phyloP scores from a whole-genome alignment of 805 yeast genomes.

The Ogataea nakhonphanomensis region DNA sequence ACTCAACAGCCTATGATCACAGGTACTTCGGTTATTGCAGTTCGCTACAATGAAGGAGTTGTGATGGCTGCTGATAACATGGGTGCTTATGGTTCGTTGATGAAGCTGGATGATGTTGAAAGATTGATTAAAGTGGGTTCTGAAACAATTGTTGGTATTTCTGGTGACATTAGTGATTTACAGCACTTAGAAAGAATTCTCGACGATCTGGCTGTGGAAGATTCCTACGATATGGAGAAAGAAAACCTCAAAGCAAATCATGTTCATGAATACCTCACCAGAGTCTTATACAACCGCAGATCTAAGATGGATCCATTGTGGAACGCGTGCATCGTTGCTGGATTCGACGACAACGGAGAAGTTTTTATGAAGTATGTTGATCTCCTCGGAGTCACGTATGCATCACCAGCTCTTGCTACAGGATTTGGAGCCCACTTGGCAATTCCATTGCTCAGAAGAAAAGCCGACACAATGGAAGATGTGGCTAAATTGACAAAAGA shows the following conservation, averaged over 20 bases:
- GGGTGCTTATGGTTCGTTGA: conserved; percentile 90
- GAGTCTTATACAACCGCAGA: conserved; percentile 82
- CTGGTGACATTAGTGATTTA: conserved; percentile 93
- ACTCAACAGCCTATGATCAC: conserved; percentile 95
- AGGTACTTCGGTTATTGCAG: conserved; percentile 91
- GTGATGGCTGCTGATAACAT: conserved; percentile 93
- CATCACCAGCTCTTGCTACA: conserved; percentile 86
- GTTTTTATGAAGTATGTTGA: conserved; percentile 86
- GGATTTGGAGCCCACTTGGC: conserved; percentile 98
- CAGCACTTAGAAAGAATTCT: conserved; percentile 75
- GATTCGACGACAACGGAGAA: conserved; percentile 64
- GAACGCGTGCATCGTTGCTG: conserved; percentile 92
- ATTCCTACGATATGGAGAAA: conserved; percentile 72
- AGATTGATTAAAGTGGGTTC: conserved; percentile 81
- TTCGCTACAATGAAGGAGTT: conserved; percentile 87
- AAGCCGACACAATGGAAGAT: conserved; percentile 76
- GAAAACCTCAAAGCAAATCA: conserved; percentile 73
- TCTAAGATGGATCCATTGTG: conserved; percentile 93
- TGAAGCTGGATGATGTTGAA: conserved; percentile 81
- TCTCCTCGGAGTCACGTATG: conserved; percentile 84
- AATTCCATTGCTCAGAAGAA: conserved; percentile 81
- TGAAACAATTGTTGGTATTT: conserved; percentile 84
- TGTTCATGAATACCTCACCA: conserved; percentile 81
- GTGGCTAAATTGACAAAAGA: conserved; percentile 63
- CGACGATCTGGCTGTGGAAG: conserved; percentile 75